Evolutionary conservation across 805 yeast genomes (phyloP), one percentile per base, ranked within the genome.

Genomic region (Pichia pseudocactophila): DNA sequence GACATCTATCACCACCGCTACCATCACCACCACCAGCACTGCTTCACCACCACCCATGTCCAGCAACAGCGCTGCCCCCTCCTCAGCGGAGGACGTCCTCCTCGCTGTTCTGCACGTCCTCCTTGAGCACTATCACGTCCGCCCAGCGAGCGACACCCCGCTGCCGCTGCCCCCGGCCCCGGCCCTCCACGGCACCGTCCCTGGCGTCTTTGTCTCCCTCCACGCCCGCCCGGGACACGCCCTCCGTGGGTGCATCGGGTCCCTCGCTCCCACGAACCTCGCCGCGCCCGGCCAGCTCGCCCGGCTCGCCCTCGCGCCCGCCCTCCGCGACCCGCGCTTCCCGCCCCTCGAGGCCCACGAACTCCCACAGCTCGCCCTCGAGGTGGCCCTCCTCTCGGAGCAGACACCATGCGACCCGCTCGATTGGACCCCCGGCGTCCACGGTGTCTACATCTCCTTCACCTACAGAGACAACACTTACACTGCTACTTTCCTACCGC

Each of bases 231-330:
- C 15, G 5, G 5, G 13, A 28, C 31, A 61, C 20, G 62, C 65
- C 12, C 65, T 90, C 37, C 68, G 97, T 34, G 98, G 98, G 0
- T 90, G 98, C 56, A 92, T 90, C 42, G 98, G 98, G 1, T 89
- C 96, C 0, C 92, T 92, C 15, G 6, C 31, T 13, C 6, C 13
- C 11, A 28, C 15, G 4, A 7, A 28, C 12, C 15, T 11, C 11
- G 31, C 31, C 31, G 12, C 4, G 11, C 12, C 31, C 6, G 13
- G 11, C 31, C 31, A 22, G 25, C 25, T 22, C 25, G 8, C 25
- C 18, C 68, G 69, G 31, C 90, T 80, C 55, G 70, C 96, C 0
- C 41, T 81, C 15, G 62, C 70, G 30, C 78, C 89, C 36, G 96
- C 95, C 0, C 62, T 87, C 7, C 76, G 84, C 40, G 98, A 92